Evolutionary conservation across 2,329 filamentous ascomycete species (phyloP).

Genomic region (Ophiocordyceps camponoti-leonardi): DNA sequence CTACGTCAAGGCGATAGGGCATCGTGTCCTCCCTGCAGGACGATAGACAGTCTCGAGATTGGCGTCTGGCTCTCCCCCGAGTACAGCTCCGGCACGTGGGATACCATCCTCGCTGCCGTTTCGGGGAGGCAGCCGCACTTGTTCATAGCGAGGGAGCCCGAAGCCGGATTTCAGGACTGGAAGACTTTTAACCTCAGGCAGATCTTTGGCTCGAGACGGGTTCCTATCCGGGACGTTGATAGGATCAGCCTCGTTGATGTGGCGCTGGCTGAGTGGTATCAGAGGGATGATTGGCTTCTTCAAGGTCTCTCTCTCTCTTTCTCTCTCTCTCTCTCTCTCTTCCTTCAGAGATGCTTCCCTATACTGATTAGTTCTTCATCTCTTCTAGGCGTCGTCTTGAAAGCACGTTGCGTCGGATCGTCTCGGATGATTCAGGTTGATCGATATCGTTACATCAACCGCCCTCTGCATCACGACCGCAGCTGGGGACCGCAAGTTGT

Average conservation of each 20-base stretch:
- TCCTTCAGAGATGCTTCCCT: too few relatives aligned
- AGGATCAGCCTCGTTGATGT: background rate
- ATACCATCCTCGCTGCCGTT: background rate
- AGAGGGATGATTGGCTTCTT: background rate
- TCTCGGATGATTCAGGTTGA: background rate
- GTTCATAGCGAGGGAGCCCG: background rate
- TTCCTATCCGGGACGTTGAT: background rate
- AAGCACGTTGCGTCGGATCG: background rate
- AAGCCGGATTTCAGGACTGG: background rate
- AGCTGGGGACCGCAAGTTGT: background rate
- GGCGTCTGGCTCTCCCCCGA: background rate
- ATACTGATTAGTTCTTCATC: too few relatives aligned
- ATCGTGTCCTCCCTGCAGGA: background rate
- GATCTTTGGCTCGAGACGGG: background rate
- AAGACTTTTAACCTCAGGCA: background rate
- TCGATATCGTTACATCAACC: background rate
- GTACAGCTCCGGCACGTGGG: background rate
- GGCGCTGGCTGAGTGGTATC: background rate
- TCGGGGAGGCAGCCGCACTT: background rate
- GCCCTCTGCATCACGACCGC: background rate
- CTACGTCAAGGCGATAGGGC: background rate
- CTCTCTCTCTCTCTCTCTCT: too few relatives aligned
- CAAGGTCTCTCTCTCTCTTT: too few relatives aligned
- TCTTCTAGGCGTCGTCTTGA: background rate
- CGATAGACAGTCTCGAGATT: background rate